Conservation (phyloP, 192 early-diverging fungal genomes). For the Linnemannia hyalina region DNA sequence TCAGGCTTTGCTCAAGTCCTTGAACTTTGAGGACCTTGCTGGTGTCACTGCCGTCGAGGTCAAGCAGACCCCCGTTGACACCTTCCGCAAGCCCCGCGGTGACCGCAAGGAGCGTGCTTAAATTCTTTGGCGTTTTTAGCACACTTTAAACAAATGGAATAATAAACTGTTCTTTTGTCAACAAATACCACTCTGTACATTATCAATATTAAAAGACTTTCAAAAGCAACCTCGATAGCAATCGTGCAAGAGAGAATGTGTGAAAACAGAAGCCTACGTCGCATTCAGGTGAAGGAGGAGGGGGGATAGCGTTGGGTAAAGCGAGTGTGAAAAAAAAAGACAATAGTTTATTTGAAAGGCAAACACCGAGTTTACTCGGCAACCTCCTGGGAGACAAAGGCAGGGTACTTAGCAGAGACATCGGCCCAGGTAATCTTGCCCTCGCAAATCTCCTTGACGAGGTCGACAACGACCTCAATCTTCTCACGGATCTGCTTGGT, state of each 20-base stretch:
- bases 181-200: slow-evolving; percentile 4
- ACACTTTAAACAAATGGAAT: slow-evolving; percentile 1
- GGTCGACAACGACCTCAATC: slow-evolving; percentile 75
- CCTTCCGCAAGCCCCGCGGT: slow-evolving; percentile 40
- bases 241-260: no score
- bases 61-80: slow-evolving; percentile 45
- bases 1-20: slow-evolving; percentile 94
- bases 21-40: slow-evolving; percentile 94
- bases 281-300: no score
- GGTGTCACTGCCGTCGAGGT: slow-evolving; percentile 79
- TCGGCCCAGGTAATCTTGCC: slow-evolving; percentile 81
- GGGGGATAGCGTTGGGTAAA: background rate
- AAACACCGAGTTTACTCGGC: slow-evolving; percentile 33
- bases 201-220: background rate
- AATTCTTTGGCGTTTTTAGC: slow-evolving; percentile 11
- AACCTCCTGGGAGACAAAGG: slow-evolving; percentile 67
- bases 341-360: background rate
- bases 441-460: slow-evolving; percentile 82
- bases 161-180: slow-evolving; percentile 13
- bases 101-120: slow-evolving; percentile 51
- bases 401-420: slow-evolving; percentile 76
- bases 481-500: slow-evolving; percentile 93
- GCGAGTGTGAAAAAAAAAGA: background rate
- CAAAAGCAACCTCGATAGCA: background rate
- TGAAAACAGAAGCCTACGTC: no score